Base-by-base conservation (phyloP, 345 rosid species). In the Hirschfeldia incana region DNA sequence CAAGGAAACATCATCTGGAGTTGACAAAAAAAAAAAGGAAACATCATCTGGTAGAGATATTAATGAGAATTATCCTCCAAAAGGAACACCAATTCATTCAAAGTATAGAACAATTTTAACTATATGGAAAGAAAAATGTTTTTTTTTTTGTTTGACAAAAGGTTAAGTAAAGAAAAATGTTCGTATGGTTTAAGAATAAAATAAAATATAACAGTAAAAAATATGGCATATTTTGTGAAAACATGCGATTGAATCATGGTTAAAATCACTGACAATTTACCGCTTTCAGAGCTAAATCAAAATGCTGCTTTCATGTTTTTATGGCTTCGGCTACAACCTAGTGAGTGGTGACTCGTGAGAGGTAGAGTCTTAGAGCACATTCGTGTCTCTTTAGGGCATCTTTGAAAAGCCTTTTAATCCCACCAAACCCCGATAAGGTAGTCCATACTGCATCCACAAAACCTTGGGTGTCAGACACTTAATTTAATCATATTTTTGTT, bases 1-100 rank as follows among this genome's bases (percentile, higher is more conserved):
- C 83, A 74, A 63, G 33, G 64, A 75, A 70, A 70, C 76, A 44
- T 80, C 72, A 74, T 74, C 37, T 46, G 17, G 44, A n/a, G n/a
- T n/a, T n/a, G n/a, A n/a, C n/a, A n/a, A n/a, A n/a, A n/a, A n/a
- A n/a, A n/a, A n/a, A n/a, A 74, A 63, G 33, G 64, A 75, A 70
- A 70, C 76, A 44, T 80, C 72, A 74, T 74, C 37, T 46, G 17
- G 44, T 49, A 51, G 33, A 36, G 13, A 36, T 49, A 15, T 34
- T 49, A 46, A 51, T 79, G 70, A 73, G 44, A 60, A 55, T 9
- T 68, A 12, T 66, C 66, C 28, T 66, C 13, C 64, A 33, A 69
- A 69, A 63, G 17, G 26, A 70, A 34, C 21, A 70, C 26, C 49
- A 39, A 12, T 39, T 55, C 67, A 65, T 65, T 51, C 15, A 67